Evolutionary conservation across 768 basidiomycete species (phyloP).

Genomic region (Lenzites betulinus): DNA sequence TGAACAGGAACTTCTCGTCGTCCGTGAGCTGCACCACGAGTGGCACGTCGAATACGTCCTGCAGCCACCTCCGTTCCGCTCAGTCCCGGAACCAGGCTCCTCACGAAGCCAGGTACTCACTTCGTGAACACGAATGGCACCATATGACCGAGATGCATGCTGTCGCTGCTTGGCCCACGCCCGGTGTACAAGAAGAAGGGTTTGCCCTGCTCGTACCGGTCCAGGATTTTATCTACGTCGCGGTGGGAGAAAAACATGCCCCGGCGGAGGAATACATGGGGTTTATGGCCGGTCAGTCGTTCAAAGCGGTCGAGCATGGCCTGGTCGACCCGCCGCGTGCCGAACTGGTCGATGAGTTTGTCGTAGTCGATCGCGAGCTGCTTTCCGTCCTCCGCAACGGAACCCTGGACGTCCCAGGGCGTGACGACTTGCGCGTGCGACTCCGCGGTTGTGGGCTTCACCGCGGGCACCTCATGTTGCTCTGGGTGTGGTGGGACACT

Average conservation of each 20-base stretch:
- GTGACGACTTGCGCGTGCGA: constrained; percentile 80
- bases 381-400: constrained; percentile 83
- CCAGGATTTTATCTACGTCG: constrained; percentile 91
- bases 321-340: constrained; percentile 78
- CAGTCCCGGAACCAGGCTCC: not conserved
- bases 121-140: constrained; percentile 97
- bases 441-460: constrained; percentile 35
- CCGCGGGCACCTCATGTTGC: constrained; percentile 21
- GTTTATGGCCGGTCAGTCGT: constrained; percentile 81
- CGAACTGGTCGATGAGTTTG: constrained; percentile 92
- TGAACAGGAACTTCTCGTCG: constrained; percentile 99
- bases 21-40: constrained; percentile 98
- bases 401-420: constrained; percentile 97
- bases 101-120: constrained; percentile 47
- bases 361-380: constrained; percentile 96
- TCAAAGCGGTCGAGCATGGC: constrained; percentile 88
- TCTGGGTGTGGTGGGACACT: constrained; percentile 17
- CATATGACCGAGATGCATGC: constrained; percentile 98
- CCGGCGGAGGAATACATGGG: constrained; percentile 85
- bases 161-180: constrained; percentile 93
- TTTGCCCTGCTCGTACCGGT: constrained; percentile 94
- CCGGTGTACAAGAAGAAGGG: constrained; percentile 99
- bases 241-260: constrained; percentile 99
- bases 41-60: constrained; percentile 93
- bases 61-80: constrained; percentile 73